Conservation (phyloP, 2,329 filamentous ascomycete genomes). For the Neonectria ditissima region DNA sequence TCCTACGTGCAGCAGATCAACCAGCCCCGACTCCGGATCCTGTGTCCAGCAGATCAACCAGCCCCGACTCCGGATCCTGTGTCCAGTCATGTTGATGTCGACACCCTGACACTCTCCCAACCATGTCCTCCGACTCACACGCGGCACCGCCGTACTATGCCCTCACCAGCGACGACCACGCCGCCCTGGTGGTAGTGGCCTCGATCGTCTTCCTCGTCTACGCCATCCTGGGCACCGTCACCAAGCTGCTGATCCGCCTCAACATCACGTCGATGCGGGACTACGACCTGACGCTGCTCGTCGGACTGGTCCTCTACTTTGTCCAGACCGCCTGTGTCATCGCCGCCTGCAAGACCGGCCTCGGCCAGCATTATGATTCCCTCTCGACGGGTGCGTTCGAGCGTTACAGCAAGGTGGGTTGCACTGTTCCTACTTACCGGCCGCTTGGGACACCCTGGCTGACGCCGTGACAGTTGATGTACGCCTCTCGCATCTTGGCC, state of each 20-base stretch:
- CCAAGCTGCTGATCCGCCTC: slow-evolving; percentile 39
- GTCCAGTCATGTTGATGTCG: slow-evolving; percentile 4
- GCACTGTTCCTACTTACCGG: neutral
- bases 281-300: slow-evolving; percentile 31
- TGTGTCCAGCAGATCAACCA: neutral
- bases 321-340: slow-evolving; percentile 38
- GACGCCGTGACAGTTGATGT: slow-evolving; percentile 34
- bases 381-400: slow-evolving; percentile 20
- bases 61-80: neutral
- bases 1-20: no score
- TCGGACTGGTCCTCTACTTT: slow-evolving; percentile 28
- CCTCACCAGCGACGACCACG: slow-evolving; percentile 36
- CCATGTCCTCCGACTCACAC: slow-evolving; percentile 26
- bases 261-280: slow-evolving; percentile 41
- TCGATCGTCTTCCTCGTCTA: slow-evolving; percentile 39
- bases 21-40: neutral
- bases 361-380: slow-evolving; percentile 29
- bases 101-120: slow-evolving; percentile 5
- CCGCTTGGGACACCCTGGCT: neutral
- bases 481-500: slow-evolving; percentile 32
- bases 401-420: slow-evolving; percentile 34
- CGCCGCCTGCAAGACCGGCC: slow-evolving; percentile 30
- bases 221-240: slow-evolving; percentile 34
- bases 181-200: slow-evolving; percentile 38
- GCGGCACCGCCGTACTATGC: slow-evolving; percentile 40